Base-by-base conservation (phyloP, 1,139 yeast species). In the Geotrichum carabidarum region DNA sequence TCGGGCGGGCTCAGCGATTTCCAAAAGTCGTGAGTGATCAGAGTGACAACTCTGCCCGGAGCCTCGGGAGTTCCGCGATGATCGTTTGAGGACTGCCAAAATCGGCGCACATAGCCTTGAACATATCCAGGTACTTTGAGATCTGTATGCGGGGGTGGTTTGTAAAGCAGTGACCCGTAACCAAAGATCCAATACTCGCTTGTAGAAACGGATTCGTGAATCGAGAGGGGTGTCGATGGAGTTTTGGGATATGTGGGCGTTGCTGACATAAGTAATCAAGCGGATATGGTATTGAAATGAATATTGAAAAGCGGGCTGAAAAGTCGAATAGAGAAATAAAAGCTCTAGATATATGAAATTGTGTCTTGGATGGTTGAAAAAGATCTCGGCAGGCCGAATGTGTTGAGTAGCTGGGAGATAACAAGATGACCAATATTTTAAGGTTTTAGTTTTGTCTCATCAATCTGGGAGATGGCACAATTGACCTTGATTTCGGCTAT, bases 31-130 rank as follows among this genome's bases (percentile, higher is more conserved):
- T 60, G 78, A 68, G 54, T 80, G 0, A 91, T 73, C 48, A 91
- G 74, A 0, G 97, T 91, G 1, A 81, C 96, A 1, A 91, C 97
- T 46, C 97, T 71, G 0, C 98, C 98, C 0, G 96, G 96, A 8
- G 72, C 68, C 54, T 81, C 87, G 0, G 89, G 89, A 0, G 95
- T 86, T 0, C 98, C 98, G 53, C 98, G 72, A 68, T 91, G 96
- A 68, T 91, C 98, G 18, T 84, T 81, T 6, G 94, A 84, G 44
- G 88, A 80, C 70, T 90, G 96, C 97, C 97, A 91, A 67, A 91
- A 91, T 54, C 96, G 73, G 27, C 98, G 75, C 1, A 85, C 79
- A 62, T 75, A 89, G 0, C 96, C 96, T 55, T 77, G 76, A 32
- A 91, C 75, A 58, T 83, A 80, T 0, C 97, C 97, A 0, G 88